Base-by-base conservation (phyloP, 2,329 filamentous ascomycete genomes). In the Curvularia hawaiiensis region DNA sequence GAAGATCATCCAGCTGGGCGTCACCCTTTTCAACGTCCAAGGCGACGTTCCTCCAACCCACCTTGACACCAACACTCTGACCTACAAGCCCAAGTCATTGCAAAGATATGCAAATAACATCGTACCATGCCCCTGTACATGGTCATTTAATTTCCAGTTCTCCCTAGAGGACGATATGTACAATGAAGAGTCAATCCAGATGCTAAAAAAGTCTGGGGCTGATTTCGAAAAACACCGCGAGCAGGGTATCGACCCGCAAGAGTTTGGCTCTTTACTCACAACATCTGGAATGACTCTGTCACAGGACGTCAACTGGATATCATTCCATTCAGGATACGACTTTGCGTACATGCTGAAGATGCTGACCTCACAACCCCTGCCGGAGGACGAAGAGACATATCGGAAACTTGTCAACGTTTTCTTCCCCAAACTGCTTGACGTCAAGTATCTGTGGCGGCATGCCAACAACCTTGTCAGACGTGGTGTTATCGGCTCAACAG, bases 131-230 rank as follows among this genome's bases (percentile, higher is more conserved):
- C 94, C 91, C 16, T 96, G 90, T 73, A 96, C 94, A 18, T 99
- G 95, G 95, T 94, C 97, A 68, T 99, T 99, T 84, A 98, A 99
- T 82, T 99, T 99, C 79, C 90, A 93, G 68, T 99, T 98, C 77
- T 95, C 92, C 1, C 83, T 97, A 10, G 90, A 95, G 65, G 88
- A 94, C 39, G 95, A 99, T 78, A 99, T 99, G 95, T 98, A 96
- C 79, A 95, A 96, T 62, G 90, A 97, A 74, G 90, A 92, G 56
- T 97, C 92, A 16, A 97, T 97, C 65, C 90, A 95, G 64, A 92
- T 96, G 67, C 84, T 98, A 20, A 89, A 92, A 67, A 89, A 91
- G 69, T 91, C 92, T 2, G 95, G 95, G n/a, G 93, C 97, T 60
- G 92, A 98, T 75, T 97, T 99, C 64, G 83, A 85, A 52, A 85